Evolutionary conservation across 2,329 filamentous ascomycete species (phyloP).

Genomic region (Didymosphaeria variabile): DNA sequence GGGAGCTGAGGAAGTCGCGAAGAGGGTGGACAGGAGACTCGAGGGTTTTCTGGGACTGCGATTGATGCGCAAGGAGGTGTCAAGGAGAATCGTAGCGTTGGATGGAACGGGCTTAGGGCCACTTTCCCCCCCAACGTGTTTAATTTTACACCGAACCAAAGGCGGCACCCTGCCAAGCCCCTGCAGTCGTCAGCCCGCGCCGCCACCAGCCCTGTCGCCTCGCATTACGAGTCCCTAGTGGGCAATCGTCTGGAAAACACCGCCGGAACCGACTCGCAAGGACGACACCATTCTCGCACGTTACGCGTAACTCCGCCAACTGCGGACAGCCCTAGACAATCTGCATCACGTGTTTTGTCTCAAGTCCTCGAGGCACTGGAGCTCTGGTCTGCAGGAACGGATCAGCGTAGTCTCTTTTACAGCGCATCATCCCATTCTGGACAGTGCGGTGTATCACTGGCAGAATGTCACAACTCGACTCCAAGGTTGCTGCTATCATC

Average conservation of each 20-base stretch:
- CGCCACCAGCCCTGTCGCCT: background rate
- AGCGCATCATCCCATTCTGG: background rate
- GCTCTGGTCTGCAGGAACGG: background rate
- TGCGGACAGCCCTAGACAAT: background rate
- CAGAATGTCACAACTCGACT: constrained; percentile 58
- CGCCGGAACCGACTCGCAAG: background rate
- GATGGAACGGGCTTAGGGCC: constrained; percentile 28
- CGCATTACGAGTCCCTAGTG: background rate
- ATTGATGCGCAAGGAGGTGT: constrained; percentile 19
- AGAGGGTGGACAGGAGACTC: background rate
- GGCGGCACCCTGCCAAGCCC: constrained; percentile 29
- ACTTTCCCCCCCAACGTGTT: constrained; percentile 30
- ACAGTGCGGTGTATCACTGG: background rate
- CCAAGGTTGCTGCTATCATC: constrained; percentile 61
- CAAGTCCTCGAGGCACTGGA: too few relatives aligned
- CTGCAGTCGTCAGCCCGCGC: constrained; percentile 30
- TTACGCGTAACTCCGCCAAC: background rate
- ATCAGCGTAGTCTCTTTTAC: background rate
- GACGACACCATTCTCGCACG: background rate
- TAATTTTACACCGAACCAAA: constrained; percentile 39
- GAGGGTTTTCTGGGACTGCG: background rate
- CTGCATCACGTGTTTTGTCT: background rate
- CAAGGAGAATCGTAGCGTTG: constrained; percentile 9
- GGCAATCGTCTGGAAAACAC: background rate
- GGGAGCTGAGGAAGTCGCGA: background rate